Percentiles rank a stretch among this genome's conserved stretches.
These are phyloP conservation scores for Myriosclerotinia scirpicola DNA, from an alignment of 2,329 filamentous ascomycete species.

Conservation along the genomic window DNA sequence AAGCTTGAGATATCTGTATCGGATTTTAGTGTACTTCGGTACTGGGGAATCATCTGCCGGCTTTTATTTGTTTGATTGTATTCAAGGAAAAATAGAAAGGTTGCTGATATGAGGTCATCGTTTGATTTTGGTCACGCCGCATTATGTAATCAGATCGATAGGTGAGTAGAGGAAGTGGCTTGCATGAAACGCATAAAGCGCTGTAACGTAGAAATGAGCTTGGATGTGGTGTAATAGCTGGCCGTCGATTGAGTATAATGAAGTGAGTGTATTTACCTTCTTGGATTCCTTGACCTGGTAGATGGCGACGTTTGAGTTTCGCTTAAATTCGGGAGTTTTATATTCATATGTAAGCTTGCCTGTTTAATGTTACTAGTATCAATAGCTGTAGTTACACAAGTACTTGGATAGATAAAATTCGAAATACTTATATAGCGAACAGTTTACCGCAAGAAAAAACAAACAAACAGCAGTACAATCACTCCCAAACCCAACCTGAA, in stretches of 20 bases:
- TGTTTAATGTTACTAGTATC: too few species aligned
- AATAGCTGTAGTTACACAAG: not conserved
- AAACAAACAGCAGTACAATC: too few species aligned
- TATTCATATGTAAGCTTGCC: too few species aligned
- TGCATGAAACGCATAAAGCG: not conserved
- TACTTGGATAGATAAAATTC: too few species aligned
- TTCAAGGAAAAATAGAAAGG: too few species aligned
- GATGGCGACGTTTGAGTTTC: not conserved
- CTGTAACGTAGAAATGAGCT: not conserved
- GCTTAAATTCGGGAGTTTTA: slow-evolving; percentile 1
- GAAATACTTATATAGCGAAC: too few species aligned
- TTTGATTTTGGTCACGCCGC: not conserved
- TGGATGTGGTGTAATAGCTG: not conserved
- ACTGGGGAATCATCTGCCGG: too few species aligned
- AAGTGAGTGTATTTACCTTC: not conserved
- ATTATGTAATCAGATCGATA: slow-evolving; percentile 1
- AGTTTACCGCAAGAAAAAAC: too few species aligned
- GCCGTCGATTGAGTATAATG: not conserved
- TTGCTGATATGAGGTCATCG: not conserved
- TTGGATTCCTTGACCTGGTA: not conserved
- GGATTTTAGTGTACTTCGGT: too few species aligned
- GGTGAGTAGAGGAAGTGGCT: not conserved
- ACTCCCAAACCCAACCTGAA: too few species aligned
- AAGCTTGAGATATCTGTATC: not conserved
- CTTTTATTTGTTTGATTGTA: not conserved